Base-by-base conservation (phyloP, 371 early-diverging fungal genomes). In the Circinella minor region DNA sequence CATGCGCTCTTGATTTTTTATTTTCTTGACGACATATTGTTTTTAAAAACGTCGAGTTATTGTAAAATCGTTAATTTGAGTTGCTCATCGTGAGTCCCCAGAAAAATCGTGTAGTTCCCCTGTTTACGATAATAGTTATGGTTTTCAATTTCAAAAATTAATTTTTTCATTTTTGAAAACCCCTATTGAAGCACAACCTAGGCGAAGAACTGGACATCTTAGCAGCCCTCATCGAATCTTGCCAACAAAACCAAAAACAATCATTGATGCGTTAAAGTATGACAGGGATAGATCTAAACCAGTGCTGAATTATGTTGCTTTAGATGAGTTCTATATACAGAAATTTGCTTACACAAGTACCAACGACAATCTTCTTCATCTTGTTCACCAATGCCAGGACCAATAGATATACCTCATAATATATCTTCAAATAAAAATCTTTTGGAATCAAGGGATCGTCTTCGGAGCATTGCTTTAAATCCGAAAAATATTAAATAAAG, bases 241-340 rank as follows among this genome's bases (percentile, higher is more conserved):
- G 43, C 20, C 36, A 39, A 36, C 54, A 65, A 54, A 20, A 17
- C 54, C n/a, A 68, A 68, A 68, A 68, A 46, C 68, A 68, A 66
- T 60, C 4, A 37, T 60, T 37, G 60, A 60, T 37, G 37, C 34
- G 9, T 17, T 34, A 17, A 60, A 60, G 3, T 4, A 60, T 17
- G 60, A 60, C 17, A 37, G 60, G 10, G 3, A 36, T 34, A 4
- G 14, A 36, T 37, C 60, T 5, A 60, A 60, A 36, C 60, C 38
- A 36, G 34, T 36, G 15, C 4, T 36, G 34, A 37, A 34, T 11
- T 60, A 34, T 60, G 60, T 37, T 60, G 60, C 60, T 60, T 17
- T 36, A 36, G 60, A 60, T 37, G 60, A 15, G 38, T 37, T 17
- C n/a, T 60, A 14, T 60, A 60, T 37, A 60, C 27, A 4, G 60